Base-by-base conservation (phyloP, 164 flowering plant genomes). In the Liquidambar formosana region DNA sequence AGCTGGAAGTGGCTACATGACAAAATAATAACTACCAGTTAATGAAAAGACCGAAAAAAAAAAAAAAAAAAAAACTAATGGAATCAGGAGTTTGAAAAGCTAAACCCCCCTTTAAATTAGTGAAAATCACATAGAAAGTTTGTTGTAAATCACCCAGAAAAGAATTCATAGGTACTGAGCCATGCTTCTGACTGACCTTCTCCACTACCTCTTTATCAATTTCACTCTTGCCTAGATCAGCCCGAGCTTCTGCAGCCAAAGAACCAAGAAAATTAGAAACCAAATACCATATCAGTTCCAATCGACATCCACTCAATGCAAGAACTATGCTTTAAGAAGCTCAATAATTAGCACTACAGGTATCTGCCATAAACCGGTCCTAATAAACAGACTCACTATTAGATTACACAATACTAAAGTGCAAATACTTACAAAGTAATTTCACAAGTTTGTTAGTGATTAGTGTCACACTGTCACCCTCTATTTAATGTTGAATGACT, bases 131-230 rank as follows among this genome's bases (percentile, higher is more conserved):
- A 18, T 0, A 49, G 52, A 16, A 58, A 11, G 47, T 10, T 15
- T 6, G 38, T 28, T 27, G 48, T 27, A 49, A 38, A 58, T 38
- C 18, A 19, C 8, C 23, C 38, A 28, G 28, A 9, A 13, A 38
- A 38, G 47, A 27, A 18, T 10, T n/a, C 8, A 57, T 15, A 8
- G 38, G 49, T 12, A 21, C 10, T 28, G n/a, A 51, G 27, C 21
- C 11, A 49, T 63, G 48, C n/a, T 51, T 15, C 56, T 21, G 13
- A 73, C 84, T 70, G 4, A 93, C 99, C 98, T 93, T 96, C 80
- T 92, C 91, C 66, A 93, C 98, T 64, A 93, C 90, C 69, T 89
- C 99, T 75, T 82, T 85, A 68, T 96, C 97, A 48, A 93, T 90
- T 8, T 25, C 69, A 22, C 64, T 79, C 83, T 90, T 92, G 56